Evolutionary conservation across 2,329 filamentous ascomycete species (phyloP).

Genomic region (Hymenotorrendiella dingleyae): DNA sequence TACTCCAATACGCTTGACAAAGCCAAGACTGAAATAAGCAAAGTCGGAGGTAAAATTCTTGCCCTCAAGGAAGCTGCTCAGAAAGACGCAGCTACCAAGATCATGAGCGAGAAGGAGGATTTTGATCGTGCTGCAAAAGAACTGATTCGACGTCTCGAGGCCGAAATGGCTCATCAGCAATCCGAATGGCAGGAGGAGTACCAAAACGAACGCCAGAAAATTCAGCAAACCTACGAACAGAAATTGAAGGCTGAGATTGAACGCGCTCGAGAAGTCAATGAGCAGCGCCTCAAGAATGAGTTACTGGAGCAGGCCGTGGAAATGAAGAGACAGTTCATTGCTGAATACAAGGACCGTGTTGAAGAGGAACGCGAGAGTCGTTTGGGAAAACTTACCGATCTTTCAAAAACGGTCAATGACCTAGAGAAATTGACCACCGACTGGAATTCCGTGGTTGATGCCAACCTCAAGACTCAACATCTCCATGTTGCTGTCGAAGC

Average conservation of each 20-base stretch:
- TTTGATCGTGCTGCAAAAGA: conserved; percentile 85
- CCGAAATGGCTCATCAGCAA: conserved; percentile 75
- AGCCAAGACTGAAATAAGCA: conserved; percentile 76
- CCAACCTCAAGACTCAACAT: conserved; percentile 89
- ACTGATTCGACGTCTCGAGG: conserved; percentile 82
- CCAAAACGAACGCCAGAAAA: conserved; percentile 75
- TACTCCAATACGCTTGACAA: conserved; percentile 75
- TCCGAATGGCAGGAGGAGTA: conserved; percentile 81
- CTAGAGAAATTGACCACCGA: conserved; percentile 82
- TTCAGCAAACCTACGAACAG: conserved; percentile 72
- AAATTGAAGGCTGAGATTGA: conserved; percentile 75
- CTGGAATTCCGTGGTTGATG: conserved; percentile 87
- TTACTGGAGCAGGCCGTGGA: conserved; percentile 86
- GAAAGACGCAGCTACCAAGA: conserved; percentile 64
- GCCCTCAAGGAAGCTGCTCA: conserved; percentile 67
- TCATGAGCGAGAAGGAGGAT: conserved; percentile 54
- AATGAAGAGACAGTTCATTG: conserved; percentile 78
- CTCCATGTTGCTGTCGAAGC: conserved; percentile 94
- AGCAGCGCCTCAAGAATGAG: conserved; percentile 77
- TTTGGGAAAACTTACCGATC: conserved; percentile 76
- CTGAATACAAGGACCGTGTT: conserved; percentile 72
- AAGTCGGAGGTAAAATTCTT: conserved; percentile 73
- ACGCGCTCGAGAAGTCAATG: conserved; percentile 71
- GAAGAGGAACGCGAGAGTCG: conserved; percentile 84
- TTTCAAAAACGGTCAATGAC: conserved; percentile 71